These are phyloP conservation scores for Castanospermum australe DNA, from an alignment of 306 rosid species.

Conservation along the genomic window DNA sequence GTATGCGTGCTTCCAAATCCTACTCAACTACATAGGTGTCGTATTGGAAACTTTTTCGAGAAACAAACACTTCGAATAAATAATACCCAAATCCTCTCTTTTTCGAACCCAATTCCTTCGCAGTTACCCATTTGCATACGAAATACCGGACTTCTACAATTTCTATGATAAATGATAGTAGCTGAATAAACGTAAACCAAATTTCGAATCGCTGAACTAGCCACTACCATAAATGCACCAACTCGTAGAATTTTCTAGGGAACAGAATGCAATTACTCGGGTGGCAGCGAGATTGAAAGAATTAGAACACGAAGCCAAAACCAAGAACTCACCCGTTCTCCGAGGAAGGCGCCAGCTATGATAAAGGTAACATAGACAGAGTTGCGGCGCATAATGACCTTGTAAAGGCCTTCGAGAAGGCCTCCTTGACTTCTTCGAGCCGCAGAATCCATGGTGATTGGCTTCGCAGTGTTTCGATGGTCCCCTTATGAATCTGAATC, in stretches of 20 bases:
- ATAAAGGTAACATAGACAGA: constrained; percentile 77
- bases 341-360: constrained; percentile 92
- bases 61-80: neutral
- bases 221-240: neutral
- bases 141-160: neutral
- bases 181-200: neutral
- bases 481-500: neutral
- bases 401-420: constrained; percentile 71
- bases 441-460: constrained; percentile 54
- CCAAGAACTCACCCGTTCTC: constrained; percentile 69
- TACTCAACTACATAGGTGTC: no score
- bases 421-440: constrained; percentile 72
- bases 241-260: neutral
- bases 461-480: neutral
- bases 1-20: no score
- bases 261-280: neutral
- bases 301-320: neutral
- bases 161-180: neutral
- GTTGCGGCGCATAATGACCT: constrained; percentile 90
- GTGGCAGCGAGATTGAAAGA: neutral
- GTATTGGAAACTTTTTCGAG: neutral
- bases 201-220: neutral
- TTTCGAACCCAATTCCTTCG: neutral
- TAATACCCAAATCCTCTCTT: neutral
- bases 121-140: neutral